A percentile compares a stretch with the other conserved stretches of the same genome.
Conservation (phyloP, 768 basidiomycete genomes). For the Pisolithus microcarpus region DNA sequence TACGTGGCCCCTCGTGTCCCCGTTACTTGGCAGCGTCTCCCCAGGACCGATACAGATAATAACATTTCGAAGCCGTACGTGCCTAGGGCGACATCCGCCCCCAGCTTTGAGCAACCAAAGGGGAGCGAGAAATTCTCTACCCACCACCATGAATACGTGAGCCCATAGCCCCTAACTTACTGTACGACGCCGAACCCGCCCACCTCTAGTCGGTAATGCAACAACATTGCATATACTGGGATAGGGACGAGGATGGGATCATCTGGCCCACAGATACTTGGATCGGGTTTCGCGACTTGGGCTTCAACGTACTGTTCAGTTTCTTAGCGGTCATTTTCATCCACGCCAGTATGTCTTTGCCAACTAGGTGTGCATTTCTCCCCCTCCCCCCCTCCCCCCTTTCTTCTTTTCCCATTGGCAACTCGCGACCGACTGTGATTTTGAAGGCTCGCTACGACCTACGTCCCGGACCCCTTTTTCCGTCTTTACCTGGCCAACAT, state of each 20-base stretch:
- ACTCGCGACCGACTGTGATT: not conserved
- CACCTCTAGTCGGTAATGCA: slow-evolving; percentile 31
- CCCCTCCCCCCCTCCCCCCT: too few species aligned
- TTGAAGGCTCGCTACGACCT: slow-evolving; percentile 14
- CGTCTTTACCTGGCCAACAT: slow-evolving; percentile 30
- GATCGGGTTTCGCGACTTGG: slow-evolving; percentile 33
- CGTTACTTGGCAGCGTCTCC: slow-evolving; percentile 12
- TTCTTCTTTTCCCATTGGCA: not conserved
- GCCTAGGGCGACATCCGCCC: slow-evolving; percentile 21
- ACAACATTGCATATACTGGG: slow-evolving; percentile 37
- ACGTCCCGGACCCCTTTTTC: slow-evolving; percentile 37
- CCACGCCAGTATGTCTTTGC: slow-evolving; percentile 30
- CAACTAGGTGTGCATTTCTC: slow-evolving; percentile 18
- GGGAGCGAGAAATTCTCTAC: slow-evolving; percentile 16
- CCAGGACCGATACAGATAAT: slow-evolving; percentile 21
- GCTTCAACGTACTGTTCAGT: slow-evolving; percentile 34
- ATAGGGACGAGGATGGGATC: slow-evolving; percentile 34
- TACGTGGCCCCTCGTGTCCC: slow-evolving; percentile 16
- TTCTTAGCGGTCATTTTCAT: slow-evolving; percentile 30
- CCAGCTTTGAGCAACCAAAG: slow-evolving; percentile 16
- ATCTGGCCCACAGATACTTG: slow-evolving; percentile 41
- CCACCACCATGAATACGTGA: slow-evolving; percentile 16
- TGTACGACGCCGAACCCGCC: not conserved
- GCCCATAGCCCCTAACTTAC: slow-evolving; percentile 1
- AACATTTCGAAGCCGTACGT: slow-evolving; percentile 22